Conservation (phyloP, 805 yeast genomes). For the Ogataea minuta region DNA sequence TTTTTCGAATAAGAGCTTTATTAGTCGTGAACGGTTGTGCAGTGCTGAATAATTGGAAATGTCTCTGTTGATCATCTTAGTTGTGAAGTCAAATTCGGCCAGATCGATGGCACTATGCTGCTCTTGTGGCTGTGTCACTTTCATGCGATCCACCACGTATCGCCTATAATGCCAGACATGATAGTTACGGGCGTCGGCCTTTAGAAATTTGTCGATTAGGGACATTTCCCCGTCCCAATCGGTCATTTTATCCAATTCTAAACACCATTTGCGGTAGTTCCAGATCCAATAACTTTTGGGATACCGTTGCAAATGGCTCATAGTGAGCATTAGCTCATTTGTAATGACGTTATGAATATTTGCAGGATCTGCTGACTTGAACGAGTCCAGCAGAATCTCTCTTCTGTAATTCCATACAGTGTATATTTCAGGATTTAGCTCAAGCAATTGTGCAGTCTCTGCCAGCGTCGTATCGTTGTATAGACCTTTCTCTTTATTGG, state of each 20-base stretch:
- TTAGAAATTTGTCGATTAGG: conserved; percentile 65
- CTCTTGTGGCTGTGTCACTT: conserved; percentile 10
- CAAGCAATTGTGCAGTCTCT: conserved; percentile 55
- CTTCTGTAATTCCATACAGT: conserved; percentile 89
- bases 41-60: conserved; percentile 95
- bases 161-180: conserved; percentile 97
- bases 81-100: conserved; percentile 73
- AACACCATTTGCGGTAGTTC: conserved; percentile 87
- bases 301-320: conserved; percentile 53
- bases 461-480: conserved; percentile 43
- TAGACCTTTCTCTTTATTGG: conserved; percentile 27
- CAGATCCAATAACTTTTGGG: conserved; percentile 98
- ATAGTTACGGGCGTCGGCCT: conserved; percentile 76
- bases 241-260: conserved; percentile 47
- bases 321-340: conserved; percentile 60
- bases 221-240: conserved; percentile 71
- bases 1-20: conserved; percentile 47
- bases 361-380: conserved; percentile 25
- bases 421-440: conserved; percentile 80
- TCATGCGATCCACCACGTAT: conserved; percentile 48
- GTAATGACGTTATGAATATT: conserved; percentile 37
- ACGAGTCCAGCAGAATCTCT: conserved; percentile 49
- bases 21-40: conserved; percentile 80
- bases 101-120: conserved; percentile 28
- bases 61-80: conserved; percentile 72